A percentile compares a stretch with the other conserved stretches of the same genome.
phyloP scores from a whole-genome alignment of 345 rosid species.

The Salix suchowensis region DNA sequence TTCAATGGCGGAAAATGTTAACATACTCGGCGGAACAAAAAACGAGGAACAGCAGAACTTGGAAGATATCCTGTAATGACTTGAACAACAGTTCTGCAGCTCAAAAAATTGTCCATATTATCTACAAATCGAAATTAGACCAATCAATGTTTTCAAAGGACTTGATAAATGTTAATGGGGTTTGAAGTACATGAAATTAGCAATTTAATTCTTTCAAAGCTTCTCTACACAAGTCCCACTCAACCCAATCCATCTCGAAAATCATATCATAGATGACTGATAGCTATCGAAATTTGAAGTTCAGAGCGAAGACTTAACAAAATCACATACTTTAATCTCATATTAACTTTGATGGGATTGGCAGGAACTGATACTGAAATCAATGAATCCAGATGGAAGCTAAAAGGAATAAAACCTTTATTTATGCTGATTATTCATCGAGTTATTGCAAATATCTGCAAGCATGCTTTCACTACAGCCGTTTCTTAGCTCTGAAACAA shows the following conservation, averaged over 20 bases:
- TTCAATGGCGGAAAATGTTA: constrained; percentile 67
- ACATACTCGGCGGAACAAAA: constrained; percentile 68
- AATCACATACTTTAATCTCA: not conserved
- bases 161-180: not conserved
- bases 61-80: constrained; percentile 93
- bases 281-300: not conserved
- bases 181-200: not conserved
- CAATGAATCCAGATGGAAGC: not conserved
- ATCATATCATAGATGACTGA: not conserved
- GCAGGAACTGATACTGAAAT: not conserved
- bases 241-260: not conserved
- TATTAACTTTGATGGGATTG: not conserved
- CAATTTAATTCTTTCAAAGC: not conserved
- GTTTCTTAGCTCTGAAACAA: no score
- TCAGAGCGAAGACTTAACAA: not conserved
- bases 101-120: constrained; percentile 13
- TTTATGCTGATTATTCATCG: not conserved
- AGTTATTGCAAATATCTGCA: not conserved
- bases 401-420: not conserved
- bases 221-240: not conserved
- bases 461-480: no score
- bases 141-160: not conserved
- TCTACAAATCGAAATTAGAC: constrained; percentile 2
- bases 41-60: constrained; percentile 53
- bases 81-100: constrained; percentile 61